Evolutionary conservation across 1,284 basidiomycete species (phyloP), one percentile per base, ranked within the genome.

Genomic region (Earliella scabrosa): DNA sequence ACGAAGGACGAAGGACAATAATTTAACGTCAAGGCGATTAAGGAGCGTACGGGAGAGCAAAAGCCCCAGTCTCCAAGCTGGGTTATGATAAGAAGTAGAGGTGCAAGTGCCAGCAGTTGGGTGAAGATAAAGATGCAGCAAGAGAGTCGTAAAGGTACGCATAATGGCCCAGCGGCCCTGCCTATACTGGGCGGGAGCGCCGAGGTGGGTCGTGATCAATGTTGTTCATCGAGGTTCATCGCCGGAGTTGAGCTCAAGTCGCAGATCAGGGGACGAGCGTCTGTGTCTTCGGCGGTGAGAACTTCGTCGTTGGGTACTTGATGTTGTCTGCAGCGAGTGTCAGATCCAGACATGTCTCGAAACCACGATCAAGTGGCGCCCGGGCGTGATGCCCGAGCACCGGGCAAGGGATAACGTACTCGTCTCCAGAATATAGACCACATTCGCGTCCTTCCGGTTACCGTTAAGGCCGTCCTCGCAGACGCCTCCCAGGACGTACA

Each of bases 351-450:
- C n/a, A n/a, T n/a, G n/a, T n/a, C n/a, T n/a, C n/a, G n/a, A n/a
- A n/a, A n/a, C n/a, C n/a, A n/a, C n/a, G n/a, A n/a, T n/a, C n/a
- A n/a, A n/a, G n/a, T n/a, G n/a, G n/a, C n/a, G n/a, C n/a, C n/a
- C n/a, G n/a, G n/a, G n/a, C n/a, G n/a, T n/a, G n/a, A n/a, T n/a
- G n/a, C n/a, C n/a, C n/a, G n/a, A n/a, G n/a, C n/a, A n/a, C n/a
- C n/a, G n/a, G n/a, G n/a, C n/a, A n/a, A n/a, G n/a, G n/a, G n/a
- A n/a, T 16, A 43, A 57, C 65, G 38, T 44, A 69, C 93, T 90
- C 9, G 94, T 95, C 72, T 97, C 95, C 59, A 97, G 80, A 50
- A 97, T 86, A 68, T 97, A 90, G 32, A 97, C 82, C 45, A 90
- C 72, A 29, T 61, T 60, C 27, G 81, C 82, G 9, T 91, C 85